Base-by-base conservation (phyloP, 768 basidiomycete genomes). In the Dacryopinax spathularia region DNA sequence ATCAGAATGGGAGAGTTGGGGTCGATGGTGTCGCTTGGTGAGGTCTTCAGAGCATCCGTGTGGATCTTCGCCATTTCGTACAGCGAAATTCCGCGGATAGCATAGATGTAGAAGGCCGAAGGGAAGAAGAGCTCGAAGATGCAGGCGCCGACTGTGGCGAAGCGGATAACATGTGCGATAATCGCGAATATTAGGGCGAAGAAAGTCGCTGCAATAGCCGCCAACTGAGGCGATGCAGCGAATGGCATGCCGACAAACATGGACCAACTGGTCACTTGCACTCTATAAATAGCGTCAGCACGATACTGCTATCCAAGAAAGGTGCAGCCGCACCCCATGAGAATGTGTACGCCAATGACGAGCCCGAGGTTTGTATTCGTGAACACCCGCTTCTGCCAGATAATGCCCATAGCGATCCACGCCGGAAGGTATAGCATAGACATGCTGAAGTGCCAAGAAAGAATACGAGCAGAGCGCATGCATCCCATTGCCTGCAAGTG, bases 401-500 rank as follows among this genome's bases (percentile, higher is more conserved):
- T 74, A 33, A 87, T 68, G 18, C 81, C 75, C 22, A 88, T 81
- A 43, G 84, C 77, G 48, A 89, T 75, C 88, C 89, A 91, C 1
- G 84, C 86, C 0, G 88, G 88, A 27, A 91, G 79, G 70, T 90
- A 90, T 0, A 81, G 79, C 2, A 85, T 66, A 2, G 83, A 85
- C 41, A 85, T 75, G 66, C 84, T 82, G 37, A 84, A 22, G 68
- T 88, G 85, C 89, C 89, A 90, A 2, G 76, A 79, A 80, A 83
- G 65, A 59, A 87, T 80, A 35, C 87, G 79, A 13, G 88, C 86
- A 0, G 82, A 82, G 68, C 89, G 87, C 6, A 80, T 72, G 15
- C 89, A 77, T 7, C 89, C 89, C 89, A 91, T 90, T 1, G 82
- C 87, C 69, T 85, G 85, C 78, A 90, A 82, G 69, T 90, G 87